These are phyloP conservation scores for Venturia pyrina DNA, from an alignment of 2,329 filamentous ascomycete genomes.

Conservation along the genomic window DNA sequence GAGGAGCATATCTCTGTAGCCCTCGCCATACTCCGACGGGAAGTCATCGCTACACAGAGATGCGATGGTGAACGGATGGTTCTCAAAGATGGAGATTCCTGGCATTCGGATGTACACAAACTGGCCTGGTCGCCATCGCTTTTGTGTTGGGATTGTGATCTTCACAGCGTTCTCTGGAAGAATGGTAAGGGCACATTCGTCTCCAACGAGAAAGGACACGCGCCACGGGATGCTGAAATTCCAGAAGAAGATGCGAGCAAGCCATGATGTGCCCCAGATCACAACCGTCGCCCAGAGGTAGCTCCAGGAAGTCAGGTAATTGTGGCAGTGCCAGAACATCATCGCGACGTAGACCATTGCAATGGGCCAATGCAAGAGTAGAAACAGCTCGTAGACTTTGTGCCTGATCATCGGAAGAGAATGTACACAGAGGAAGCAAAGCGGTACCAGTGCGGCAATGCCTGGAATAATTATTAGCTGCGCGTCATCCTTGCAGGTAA, in stretches of 20 bases:
- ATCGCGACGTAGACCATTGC: slow-evolving; percentile 71
- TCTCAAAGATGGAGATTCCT: slow-evolving; percentile 79
- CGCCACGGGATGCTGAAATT: slow-evolving; percentile 82
- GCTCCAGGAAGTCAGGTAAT: slow-evolving; percentile 80
- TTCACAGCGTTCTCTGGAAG: slow-evolving; percentile 94
- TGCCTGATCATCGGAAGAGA: slow-evolving; percentile 71
- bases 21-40: slow-evolving; percentile 79
- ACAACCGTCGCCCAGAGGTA: slow-evolving; percentile 75
- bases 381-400: slow-evolving; percentile 76
- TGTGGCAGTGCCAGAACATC: slow-evolving; percentile 93
- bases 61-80: slow-evolving; percentile 91
- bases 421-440: slow-evolving; percentile 73
- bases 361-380: slow-evolving; percentile 71
- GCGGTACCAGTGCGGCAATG: slow-evolving; percentile 64
- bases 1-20: slow-evolving; percentile 78
- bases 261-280: slow-evolving; percentile 69
- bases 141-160: slow-evolving; percentile 84
- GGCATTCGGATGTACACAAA: slow-evolving; percentile 94
- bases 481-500: slow-evolving; percentile 28
- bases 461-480: slow-evolving; percentile 20
- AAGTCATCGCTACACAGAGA: slow-evolving; percentile 91
- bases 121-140: slow-evolving; percentile 87
- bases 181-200: slow-evolving; percentile 81
- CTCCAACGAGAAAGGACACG: slow-evolving; percentile 74
- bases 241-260: slow-evolving; percentile 67